Conservation (phyloP, 1,284 basidiomycete genomes). For the Puccinia triticina region DNA sequence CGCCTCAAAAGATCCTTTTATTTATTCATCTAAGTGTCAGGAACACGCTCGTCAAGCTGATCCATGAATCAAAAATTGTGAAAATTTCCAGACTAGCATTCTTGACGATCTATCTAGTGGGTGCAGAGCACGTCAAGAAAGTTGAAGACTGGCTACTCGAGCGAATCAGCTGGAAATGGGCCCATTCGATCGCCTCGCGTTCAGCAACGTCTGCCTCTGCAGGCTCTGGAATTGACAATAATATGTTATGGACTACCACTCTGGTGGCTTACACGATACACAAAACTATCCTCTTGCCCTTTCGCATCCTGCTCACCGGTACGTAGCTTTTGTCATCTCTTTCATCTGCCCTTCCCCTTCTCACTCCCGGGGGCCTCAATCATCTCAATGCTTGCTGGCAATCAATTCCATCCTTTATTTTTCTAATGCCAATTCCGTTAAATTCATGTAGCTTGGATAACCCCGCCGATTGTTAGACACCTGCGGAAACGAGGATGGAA, state of each 20-base stretch:
- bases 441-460: slow-evolving; percentile 23
- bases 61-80: too few relatives aligned
- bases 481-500: slow-evolving; percentile 50
- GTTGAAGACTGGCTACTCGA: slow-evolving; percentile 66
- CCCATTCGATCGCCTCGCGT: not conserved
- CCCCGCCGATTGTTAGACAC: slow-evolving; percentile 40
- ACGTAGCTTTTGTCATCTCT: not conserved
- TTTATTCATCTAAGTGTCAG: too few relatives aligned
- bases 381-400: too few relatives aligned
- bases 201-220: slow-evolving; percentile 34
- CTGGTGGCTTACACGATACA: slow-evolving; percentile 92
- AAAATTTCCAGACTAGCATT: slow-evolving; percentile 68
- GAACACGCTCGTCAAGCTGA: not conserved
- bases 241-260: slow-evolving; percentile 86
- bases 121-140: slow-evolving; percentile 82
- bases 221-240: slow-evolving; percentile 54
- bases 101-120: slow-evolving; percentile 79
- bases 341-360: not conserved
- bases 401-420: too few relatives aligned
- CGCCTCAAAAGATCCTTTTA: too few relatives aligned
- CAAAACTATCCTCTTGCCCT: slow-evolving; percentile 89
- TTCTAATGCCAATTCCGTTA: not conserved
- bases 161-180: slow-evolving; percentile 57
- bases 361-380: not conserved
- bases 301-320: slow-evolving; percentile 79